Base-by-base conservation (phyloP, 306 rosid genomes). In the Herpetospermum pedunculosum region DNA sequence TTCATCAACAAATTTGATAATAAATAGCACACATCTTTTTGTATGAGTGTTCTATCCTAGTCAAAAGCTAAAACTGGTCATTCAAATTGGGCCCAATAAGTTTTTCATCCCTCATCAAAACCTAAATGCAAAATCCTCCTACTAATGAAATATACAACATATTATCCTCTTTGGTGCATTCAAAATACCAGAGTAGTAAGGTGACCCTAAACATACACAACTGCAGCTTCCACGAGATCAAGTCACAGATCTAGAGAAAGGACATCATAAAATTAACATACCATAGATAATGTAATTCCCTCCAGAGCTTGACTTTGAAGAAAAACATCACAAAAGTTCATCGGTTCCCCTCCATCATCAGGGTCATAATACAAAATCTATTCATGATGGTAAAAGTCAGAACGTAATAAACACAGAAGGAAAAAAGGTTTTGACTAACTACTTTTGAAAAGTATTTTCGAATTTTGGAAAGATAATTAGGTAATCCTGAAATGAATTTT, bases 271-370 rank as follows among this genome's bases (percentile, higher is more conserved):
- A 46, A 30, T 60, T 63, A 48, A 72, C 84, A 76, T 95, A 95
- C 99, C 99, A 95, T 95, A 64, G 99, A 91, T 80, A 95, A 59
- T 57, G 92, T 73, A 65, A 95, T 89, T 63, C 96, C 97, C 85
- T 95, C 99, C 82, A 91, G 80, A 72, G 97, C 99, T 83, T 95
- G 99, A 81, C 99, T 91, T 80, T 74, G 96, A 83, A 95, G 96
- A 80, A 95, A 95, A 77, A 95, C 93, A 38, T 91, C 96, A 21
- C 83, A 91, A 46, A 95, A 95, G 77, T 84, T 95, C 82, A 95
- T 75, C 21, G 97, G 99, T 74, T 85, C 92, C 28, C 97, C 99
- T 15, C 90, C 92, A 84, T 78, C 75, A 70, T 95, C 99, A 76
- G 92, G 54, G 67, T 95, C 99, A 4, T 85, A 84, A 78, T 95